Conservation (phyloP, 2,329 filamentous ascomycete species). For the Colletotrichum destructivum region DNA sequence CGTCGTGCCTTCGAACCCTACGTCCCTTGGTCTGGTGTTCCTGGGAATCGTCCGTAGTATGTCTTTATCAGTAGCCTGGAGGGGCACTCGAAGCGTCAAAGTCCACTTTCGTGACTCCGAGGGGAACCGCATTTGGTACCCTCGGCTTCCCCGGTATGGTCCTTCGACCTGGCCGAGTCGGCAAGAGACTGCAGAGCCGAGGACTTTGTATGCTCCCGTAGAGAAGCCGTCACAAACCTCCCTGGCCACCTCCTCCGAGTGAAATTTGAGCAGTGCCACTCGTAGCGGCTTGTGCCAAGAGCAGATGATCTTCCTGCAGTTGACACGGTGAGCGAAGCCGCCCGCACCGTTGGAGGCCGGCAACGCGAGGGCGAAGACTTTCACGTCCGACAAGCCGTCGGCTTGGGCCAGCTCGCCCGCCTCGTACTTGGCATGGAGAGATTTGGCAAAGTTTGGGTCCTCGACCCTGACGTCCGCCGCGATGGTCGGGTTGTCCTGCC, state of each 20-base stretch:
- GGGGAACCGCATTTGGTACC: too few species aligned
- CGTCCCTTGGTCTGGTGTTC: conserved; percentile 40
- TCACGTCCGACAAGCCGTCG: neutral
- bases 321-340: conserved; percentile 49
- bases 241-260: conserved; percentile 39
- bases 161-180: conserved; percentile 38
- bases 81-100: conserved; percentile 47
- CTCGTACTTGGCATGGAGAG: neutral
- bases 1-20: conserved; percentile 40
- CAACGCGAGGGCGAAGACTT: conserved; percentile 32
- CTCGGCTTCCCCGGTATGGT: conserved; percentile 35
- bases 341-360: conserved; percentile 44
- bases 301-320: conserved; percentile 53
- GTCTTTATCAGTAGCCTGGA: conserved; percentile 38
- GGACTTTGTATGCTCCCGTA: conserved; percentile 46
- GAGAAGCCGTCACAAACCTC: conserved; percentile 45
- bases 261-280: conserved; percentile 51
- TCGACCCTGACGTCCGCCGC: neutral
- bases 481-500: neutral
- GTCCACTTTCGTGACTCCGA: conserved; percentile 13
- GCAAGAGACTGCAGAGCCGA: conserved; percentile 40
- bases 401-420: conserved; percentile 15
- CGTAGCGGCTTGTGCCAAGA: conserved; percentile 54
- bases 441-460: conserved; percentile 30
- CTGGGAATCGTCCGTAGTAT: conserved; percentile 43